Evolutionary conservation across 2,329 filamentous ascomycete species (phyloP), one percentile per base, ranked within the genome.

Genomic region (Apiospora saccharicola): DNA sequence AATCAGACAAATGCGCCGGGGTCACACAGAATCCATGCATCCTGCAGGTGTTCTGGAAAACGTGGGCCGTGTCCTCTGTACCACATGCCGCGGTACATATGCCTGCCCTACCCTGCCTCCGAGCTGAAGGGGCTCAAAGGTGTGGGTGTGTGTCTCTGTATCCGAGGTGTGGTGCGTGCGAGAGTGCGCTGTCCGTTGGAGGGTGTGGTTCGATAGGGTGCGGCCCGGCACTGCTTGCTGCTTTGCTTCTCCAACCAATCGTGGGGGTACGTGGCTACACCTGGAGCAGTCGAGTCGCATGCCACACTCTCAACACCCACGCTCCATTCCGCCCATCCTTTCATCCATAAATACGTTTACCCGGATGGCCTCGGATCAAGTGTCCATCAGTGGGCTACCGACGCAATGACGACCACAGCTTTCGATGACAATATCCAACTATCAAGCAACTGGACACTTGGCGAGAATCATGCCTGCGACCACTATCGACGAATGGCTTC

Each of bases 401-500:
- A 14, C 34, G 46, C 49, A 51, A 53, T 53, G 37, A 51, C n/a
- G 46, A 41, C 19, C 22, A 22, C 30, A 22, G 47, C 47, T 14
- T 26, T 43, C 34, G 22, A 69, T 34, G 44, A 41, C 22, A 37
- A 49, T 34, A 49, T 69, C 44, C 67, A 47, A 47, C 6, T 24
- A 49, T 37, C 47, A 44, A 47, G 10, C 44, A 34, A 37, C 30
- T 37, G 46, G 67, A 68, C 67, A 49, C 19, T 24, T 26, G 47
- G 24, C 43, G 67, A 57, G 41, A 69, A 78, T 72, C 49, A 82
- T 82, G 78, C 74, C 77, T 71, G 75, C 75, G 47, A 78, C 77
- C n/a, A 78, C 73, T 26, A 77, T 79, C 47, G 78, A 80, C 74
- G 76, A 79, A 76, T 81, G 79, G 81, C 75, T 80, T 49, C 73